These are phyloP conservation scores for Vigna angularis DNA, from an alignment of 306 rosid species.

Conservation along the genomic window DNA sequence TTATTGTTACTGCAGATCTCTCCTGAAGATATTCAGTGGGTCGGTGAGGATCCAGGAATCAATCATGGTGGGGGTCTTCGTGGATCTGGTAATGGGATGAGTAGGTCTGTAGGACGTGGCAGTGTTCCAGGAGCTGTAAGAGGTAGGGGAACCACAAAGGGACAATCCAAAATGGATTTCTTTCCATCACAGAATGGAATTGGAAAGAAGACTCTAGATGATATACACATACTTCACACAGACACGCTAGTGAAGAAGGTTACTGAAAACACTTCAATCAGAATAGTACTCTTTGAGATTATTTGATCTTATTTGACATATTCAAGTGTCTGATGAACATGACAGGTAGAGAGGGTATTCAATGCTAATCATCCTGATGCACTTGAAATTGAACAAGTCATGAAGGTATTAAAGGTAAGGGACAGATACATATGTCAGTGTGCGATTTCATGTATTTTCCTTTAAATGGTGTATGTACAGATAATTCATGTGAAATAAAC, in stretches of 20 bases:
- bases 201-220: slow-evolving; percentile 74
- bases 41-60: slow-evolving; percentile 87
- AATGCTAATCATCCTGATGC: slow-evolving; percentile 83
- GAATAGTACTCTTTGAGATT: slow-evolving; percentile 5
- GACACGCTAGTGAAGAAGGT: slow-evolving; percentile 89
- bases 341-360: slow-evolving; percentile 91
- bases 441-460: slow-evolving; percentile 7
- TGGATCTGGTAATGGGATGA: slow-evolving; percentile 71
- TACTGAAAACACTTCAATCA: slow-evolving; percentile 35
- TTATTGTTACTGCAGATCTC: slow-evolving; percentile 69
- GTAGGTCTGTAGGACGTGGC: slow-evolving; percentile 67
- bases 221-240: slow-evolving; percentile 83
- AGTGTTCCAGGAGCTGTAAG: slow-evolving; percentile 70
- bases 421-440: slow-evolving; percentile 5
- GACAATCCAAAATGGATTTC: slow-evolving; percentile 78
- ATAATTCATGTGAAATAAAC: slow-evolving; percentile 29
- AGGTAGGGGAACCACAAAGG: slow-evolving; percentile 79
- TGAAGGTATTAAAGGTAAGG: slow-evolving; percentile 80
- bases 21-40: slow-evolving; percentile 91
- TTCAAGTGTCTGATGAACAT: slow-evolving; percentile 35
- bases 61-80: slow-evolving; percentile 66
- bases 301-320: slow-evolving; percentile 23
- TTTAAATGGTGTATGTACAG: slow-evolving; percentile 7
- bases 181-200: slow-evolving; percentile 80
- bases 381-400: slow-evolving; percentile 81